Percentiles rank a stretch among this genome's conserved stretches.
These are phyloP conservation scores for Priceomyces carsonii DNA, from an alignment of 805 yeast genomes.

Conservation along the genomic window DNA sequence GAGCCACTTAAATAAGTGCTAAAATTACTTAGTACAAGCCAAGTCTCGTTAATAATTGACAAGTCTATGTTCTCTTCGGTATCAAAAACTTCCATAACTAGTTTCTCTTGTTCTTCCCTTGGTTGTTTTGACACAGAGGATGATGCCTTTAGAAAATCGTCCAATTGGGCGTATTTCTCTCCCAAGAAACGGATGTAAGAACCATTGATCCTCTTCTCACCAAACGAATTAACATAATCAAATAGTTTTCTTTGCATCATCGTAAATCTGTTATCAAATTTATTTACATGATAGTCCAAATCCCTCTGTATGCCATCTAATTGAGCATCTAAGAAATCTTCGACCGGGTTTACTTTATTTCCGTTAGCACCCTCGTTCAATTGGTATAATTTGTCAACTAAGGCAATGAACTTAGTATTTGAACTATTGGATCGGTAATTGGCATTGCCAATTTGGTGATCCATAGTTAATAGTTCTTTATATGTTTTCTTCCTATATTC, in stretches of 20 bases:
- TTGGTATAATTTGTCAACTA: conserved; percentile 42
- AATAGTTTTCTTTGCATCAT: conserved; percentile 37
- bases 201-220: conserved; percentile 32
- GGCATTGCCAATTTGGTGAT: conserved; percentile 28
- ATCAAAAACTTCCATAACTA: conserved; percentile 33
- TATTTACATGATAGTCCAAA: conserved; percentile 34
- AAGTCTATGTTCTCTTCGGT: conserved; percentile 41
- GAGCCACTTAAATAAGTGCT: conserved; percentile 32
- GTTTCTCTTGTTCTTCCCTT: conserved; percentile 26
- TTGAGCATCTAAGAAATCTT: conserved; percentile 36
- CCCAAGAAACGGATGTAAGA: conserved; percentile 38
- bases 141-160: conserved; percentile 34
- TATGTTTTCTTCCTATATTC: conserved; percentile 36
- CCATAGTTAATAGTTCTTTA: conserved; percentile 38
- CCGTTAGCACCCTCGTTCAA: conserved; percentile 21
- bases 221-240: conserved; percentile 36
- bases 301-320: conserved; percentile 30
- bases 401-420: conserved; percentile 34
- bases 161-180: conserved; percentile 38
- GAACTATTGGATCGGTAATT: conserved; percentile 6
- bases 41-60: conserved; percentile 42
- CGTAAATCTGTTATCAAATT: conserved; percentile 35
- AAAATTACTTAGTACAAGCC: conserved; percentile 42
- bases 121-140: conserved; percentile 19
- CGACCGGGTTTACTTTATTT: conserved; percentile 27